A percentile compares a stretch with the other conserved stretches of the same genome.
These are phyloP conservation scores for Cladochytrium replicatum DNA, from an alignment of 192 early-diverging fungal genomes.

Conservation along the genomic window DNA sequence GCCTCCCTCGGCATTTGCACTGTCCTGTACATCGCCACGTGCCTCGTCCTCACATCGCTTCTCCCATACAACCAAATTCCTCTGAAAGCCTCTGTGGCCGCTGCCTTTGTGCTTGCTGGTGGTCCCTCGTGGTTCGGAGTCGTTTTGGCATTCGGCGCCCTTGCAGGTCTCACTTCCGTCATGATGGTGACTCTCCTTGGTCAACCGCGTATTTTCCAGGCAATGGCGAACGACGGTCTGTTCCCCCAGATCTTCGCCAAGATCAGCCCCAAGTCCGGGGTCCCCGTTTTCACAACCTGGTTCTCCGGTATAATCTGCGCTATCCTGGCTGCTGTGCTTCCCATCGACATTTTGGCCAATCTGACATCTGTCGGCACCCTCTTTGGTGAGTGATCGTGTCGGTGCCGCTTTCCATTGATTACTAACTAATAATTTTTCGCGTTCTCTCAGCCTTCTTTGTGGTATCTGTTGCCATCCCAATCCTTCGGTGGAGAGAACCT, in stretches of 20 bases:
- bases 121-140: conserved; percentile 61
- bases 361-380: conserved; percentile 80
- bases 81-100: conserved; percentile 4
- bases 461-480: conserved; percentile 63
- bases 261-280: conserved; percentile 41
- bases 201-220: conserved; percentile 79
- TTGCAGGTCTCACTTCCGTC: conserved; percentile 70
- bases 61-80: conserved; percentile 43
- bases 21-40: conserved; percentile 61
- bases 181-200: conserved; percentile 64
- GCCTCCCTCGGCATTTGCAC: conserved; percentile 68
- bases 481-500: conserved; percentile 65
- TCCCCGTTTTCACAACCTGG: conserved; percentile 63
- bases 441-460: conserved; percentile 64
- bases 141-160: conserved; percentile 65
- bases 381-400: too few species aligned
- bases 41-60: conserved; percentile 62
- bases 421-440: too few species aligned
- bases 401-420: too few species aligned
- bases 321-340: conserved; percentile 58
- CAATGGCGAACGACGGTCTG: conserved; percentile 79
- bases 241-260: conserved; percentile 62
- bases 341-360: conserved; percentile 72
- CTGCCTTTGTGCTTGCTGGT: conserved; percentile 13
- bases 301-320: conserved; percentile 56